Base-by-base conservation (phyloP, 495 filamentous ascomycete species). In the Neurospora sp. region DNA sequence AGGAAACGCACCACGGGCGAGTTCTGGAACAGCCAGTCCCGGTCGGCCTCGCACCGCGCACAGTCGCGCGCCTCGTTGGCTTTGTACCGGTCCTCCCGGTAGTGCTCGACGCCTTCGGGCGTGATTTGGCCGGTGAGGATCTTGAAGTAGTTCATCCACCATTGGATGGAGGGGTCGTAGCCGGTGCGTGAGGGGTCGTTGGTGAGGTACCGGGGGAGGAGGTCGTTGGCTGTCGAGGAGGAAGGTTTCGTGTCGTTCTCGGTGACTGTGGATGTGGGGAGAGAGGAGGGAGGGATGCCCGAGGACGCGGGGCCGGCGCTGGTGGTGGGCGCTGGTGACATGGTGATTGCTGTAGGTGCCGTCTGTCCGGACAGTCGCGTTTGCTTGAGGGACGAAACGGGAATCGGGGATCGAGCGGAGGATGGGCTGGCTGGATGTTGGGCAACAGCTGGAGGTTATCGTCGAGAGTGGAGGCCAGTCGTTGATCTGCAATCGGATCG, bases 1-100 rank as follows among this genome's bases (percentile, higher is more conserved):
- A 99, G 82, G 86, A 94, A 99, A 40, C 91, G 90, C 72, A 99
- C 89, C 62, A 91, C 90, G 20, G 96, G 96, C 74, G 92, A 93
- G 84, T 93, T 91, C 74, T 90, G 80, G 73, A 98, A 87, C 16
- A 94, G 86, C 81, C 90, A 97, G 79, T 94, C 91, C 27, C 92
- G 88, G 78, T 92, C 87, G 23, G 89, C 82, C 76, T 97, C 92
- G 83, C 93, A 97, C 39, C 88, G 88, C 78, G 85, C 85, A 85
- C 91, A 94, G 84, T 97, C 92, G 39, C 82, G 80, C 73, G 84
- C 86, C 81, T 93, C 92, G 80, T 91, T 87, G 69, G 86, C 83
- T 48, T 85, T 80, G 82, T 94, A 92, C 73, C 87, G 86, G 76
- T 87, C 89, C 75, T 89, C 84, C 72, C 92, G 89, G 85, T 91